Evolutionary conservation across 768 basidiomycete species (phyloP).

Genomic region (Trametes sanguinea): DNA sequence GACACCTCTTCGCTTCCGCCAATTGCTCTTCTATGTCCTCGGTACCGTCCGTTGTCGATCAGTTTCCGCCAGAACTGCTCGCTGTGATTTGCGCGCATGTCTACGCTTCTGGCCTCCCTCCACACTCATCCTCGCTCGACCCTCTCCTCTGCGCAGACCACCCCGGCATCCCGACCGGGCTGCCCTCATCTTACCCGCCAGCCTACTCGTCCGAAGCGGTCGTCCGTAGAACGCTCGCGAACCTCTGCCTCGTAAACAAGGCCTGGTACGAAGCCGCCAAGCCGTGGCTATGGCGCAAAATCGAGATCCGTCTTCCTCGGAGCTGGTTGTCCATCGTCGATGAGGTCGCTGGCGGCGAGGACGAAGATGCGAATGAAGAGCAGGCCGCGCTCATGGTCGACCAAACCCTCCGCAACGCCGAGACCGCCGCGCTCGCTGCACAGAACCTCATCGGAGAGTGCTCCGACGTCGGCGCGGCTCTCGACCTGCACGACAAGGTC

Average conservation of each 20-base stretch:
- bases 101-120: slow-evolving; percentile 62
- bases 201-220: slow-evolving; percentile 69
- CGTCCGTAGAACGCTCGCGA: slow-evolving; percentile 64
- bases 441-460: slow-evolving; percentile 36
- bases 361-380: slow-evolving; percentile 47
- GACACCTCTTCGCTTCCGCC: background rate
- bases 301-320: slow-evolving; percentile 83
- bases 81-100: slow-evolving; percentile 73
- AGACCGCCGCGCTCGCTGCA: slow-evolving; percentile 59
- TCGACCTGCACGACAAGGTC: slow-evolving; percentile 61
- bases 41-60: slow-evolving; percentile 32
- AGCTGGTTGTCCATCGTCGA: slow-evolving; percentile 83
- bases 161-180: slow-evolving; percentile 50
- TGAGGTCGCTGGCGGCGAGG: slow-evolving; percentile 72
- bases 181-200: slow-evolving; percentile 76
- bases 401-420: slow-evolving; percentile 65
- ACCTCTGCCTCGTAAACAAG: slow-evolving; percentile 74
- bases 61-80: slow-evolving; percentile 73
- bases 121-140: slow-evolving; percentile 62
- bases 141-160: slow-evolving; percentile 55
- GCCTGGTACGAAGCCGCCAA: slow-evolving; percentile 83
- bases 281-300: slow-evolving; percentile 83
- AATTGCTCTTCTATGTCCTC: slow-evolving; percentile 10
- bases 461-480: slow-evolving; percentile 42
- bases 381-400: slow-evolving; percentile 66